These are phyloP conservation scores for Hansenula lynferdii DNA, from an alignment of 1,139 yeast genomes.

Conservation along the genomic window DNA sequence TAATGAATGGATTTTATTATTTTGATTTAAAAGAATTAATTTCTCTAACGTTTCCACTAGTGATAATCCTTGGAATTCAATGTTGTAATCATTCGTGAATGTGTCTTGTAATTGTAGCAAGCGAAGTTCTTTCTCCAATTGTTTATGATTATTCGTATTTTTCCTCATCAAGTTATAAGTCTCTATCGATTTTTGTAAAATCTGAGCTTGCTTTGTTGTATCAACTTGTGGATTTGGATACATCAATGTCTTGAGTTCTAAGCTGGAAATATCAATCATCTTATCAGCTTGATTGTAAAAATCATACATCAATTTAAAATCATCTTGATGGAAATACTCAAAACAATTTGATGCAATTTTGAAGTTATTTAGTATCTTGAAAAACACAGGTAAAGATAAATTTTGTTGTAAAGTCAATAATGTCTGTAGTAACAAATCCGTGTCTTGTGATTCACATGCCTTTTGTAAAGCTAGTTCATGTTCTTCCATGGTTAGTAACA, in stretches of 20 bases:
- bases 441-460: slow-evolving; percentile 62
- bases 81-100: slow-evolving; percentile 49
- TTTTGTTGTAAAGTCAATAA: slow-evolving; percentile 46
- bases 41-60: slow-evolving; percentile 49
- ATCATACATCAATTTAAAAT: slow-evolving; percentile 38
- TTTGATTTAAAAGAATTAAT: slow-evolving; percentile 54
- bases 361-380: slow-evolving; percentile 45
- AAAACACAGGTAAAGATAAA: slow-evolving; percentile 48
- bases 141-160: slow-evolving; percentile 22
- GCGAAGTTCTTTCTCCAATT: slow-evolving; percentile 45
- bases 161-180: slow-evolving; percentile 21
- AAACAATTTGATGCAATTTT: slow-evolving; percentile 39
- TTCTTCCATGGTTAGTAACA: slow-evolving; percentile 69
- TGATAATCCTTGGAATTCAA: slow-evolving; percentile 50
- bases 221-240: slow-evolving; percentile 7
- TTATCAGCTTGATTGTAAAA: slow-evolving; percentile 60
- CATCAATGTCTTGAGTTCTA: slow-evolving; percentile 27
- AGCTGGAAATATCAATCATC: slow-evolving; percentile 38
- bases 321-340: slow-evolving; percentile 31
- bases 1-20: slow-evolving; percentile 50
- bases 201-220: slow-evolving; percentile 26
- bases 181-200: slow-evolving; percentile 20
- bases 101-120: slow-evolving; percentile 48
- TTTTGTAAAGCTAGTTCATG: slow-evolving; percentile 64
- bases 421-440: slow-evolving; percentile 59